Percentiles rank a stretch among this genome's conserved stretches.
Conservation (phyloP, 768 basidiomycete species). For the Mycena polygramma region DNA sequence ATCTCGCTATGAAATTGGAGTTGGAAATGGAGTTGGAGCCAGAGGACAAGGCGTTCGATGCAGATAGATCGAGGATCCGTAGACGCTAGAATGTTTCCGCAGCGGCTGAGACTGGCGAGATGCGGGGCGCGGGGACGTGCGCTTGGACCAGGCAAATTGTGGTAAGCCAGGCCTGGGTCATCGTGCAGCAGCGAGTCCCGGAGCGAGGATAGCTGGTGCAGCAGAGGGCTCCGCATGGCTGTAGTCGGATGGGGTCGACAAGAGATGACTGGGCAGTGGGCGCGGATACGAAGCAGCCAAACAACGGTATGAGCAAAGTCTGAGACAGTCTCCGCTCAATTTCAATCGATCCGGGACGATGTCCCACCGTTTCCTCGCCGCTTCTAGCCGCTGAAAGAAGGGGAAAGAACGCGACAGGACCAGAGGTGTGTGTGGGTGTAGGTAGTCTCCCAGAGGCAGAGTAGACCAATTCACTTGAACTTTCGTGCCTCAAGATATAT, state of each 20-base stretch:
- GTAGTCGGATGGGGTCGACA: no score
- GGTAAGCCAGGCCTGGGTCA: slow-evolving; percentile 11
- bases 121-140: slow-evolving; percentile 17
- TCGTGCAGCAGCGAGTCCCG: slow-evolving; percentile 29
- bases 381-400: not conserved
- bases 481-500: no score
- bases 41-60: not conserved
- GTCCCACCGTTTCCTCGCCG: not conserved
- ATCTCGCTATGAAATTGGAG: slow-evolving; percentile 20
- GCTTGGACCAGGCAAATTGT: slow-evolving; percentile 10
- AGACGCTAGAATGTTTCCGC: slow-evolving; percentile 15
- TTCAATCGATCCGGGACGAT: not conserved
- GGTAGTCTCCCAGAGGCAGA: no score
- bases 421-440: no score
- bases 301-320: slow-evolving; percentile 13
- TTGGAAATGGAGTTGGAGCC: slow-evolving; percentile 20
- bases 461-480: no score
- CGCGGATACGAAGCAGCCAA: slow-evolving; percentile 19
- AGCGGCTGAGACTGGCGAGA: slow-evolving; percentile 21
- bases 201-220: slow-evolving; percentile 35
- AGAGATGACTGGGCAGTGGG: slow-evolving; percentile 11
- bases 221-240: slow-evolving; percentile 33
- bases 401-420: not conserved
- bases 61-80: slow-evolving; percentile 34
- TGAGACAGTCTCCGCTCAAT: not conserved